These are phyloP conservation scores for Mucor circinelloides DNA, from an alignment of 371 early-diverging fungal species.

Conservation along the genomic window DNA sequence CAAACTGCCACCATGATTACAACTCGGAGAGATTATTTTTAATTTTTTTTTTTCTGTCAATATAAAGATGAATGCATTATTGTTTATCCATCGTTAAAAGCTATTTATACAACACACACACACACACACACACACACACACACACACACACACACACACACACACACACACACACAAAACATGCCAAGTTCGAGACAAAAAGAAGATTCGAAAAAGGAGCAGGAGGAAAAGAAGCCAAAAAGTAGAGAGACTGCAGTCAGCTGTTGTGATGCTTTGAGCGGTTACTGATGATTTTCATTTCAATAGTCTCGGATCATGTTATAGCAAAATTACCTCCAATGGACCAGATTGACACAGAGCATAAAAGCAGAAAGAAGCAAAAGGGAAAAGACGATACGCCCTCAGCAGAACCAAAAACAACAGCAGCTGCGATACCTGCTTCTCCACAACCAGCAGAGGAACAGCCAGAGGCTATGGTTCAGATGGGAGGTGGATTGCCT, in stretches of 20 bases:
- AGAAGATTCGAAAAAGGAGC: not conserved
- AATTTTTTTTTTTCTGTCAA: not conserved
- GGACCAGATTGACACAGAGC: not conserved
- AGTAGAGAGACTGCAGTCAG: not conserved
- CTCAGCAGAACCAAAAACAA: not conserved
- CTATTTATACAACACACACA: not conserved
- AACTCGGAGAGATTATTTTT: conserved; percentile 1
- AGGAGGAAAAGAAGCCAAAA: not conserved
- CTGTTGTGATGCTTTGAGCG: not conserved
- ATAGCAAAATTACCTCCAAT: not conserved
- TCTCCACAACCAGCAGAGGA: not conserved
- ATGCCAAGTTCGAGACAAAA: not conserved
- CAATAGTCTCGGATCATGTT: not conserved
- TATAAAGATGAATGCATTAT: not conserved
- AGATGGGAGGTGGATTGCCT: conserved; percentile 17
- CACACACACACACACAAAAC: not conserved
- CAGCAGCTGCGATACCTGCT: not conserved
- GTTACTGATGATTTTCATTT: not conserved
- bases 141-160: no score
- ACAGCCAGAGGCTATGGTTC: not conserved
- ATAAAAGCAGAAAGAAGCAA: not conserved
- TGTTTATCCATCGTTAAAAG: not conserved
- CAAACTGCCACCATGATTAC: not conserved
- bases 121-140: not conserved
- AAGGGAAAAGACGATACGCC: no score